phyloP scores from a whole-genome alignment of 495 filamentous ascomycete species.

The Durotheca rogersii region DNA sequence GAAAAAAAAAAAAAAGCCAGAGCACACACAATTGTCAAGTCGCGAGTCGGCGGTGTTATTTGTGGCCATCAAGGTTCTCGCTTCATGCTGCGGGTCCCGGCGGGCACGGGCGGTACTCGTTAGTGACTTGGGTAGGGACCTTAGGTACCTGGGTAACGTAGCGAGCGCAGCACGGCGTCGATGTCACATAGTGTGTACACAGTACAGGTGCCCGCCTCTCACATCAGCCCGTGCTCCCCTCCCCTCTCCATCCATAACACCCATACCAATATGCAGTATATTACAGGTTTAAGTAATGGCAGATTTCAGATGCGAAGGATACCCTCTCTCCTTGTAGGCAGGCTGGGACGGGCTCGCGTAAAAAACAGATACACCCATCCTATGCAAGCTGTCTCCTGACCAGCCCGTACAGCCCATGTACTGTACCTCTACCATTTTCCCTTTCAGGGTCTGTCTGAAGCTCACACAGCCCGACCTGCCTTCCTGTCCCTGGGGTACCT shows the following conservation, averaged over 20 bases:
- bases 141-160: no score
- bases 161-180: neutral
- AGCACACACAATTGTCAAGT: no score
- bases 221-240: no score
- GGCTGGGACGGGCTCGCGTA: neutral
- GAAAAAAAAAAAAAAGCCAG: no score
- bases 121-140: no score
- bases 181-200: no score
- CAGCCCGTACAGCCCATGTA: neutral
- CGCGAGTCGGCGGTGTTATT: no score
- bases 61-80: slow-evolving; percentile 31
- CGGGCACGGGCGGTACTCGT: slow-evolving; percentile 7
- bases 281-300: neutral
- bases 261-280: no score
- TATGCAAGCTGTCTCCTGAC: neutral
- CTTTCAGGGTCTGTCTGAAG: slow-evolving; percentile 11
- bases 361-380: neutral
- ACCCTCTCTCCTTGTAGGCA: neutral
- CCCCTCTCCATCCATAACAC: no score
- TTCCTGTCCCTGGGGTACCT: no score
- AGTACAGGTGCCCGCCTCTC: no score
- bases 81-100: slow-evolving; percentile 1
- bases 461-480: no score
- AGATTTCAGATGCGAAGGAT: neutral
- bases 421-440: neutral